These are phyloP conservation scores for Phyllosticta citrichinensis DNA, from an alignment of 2,329 filamentous ascomycete species.

Conservation along the genomic window DNA sequence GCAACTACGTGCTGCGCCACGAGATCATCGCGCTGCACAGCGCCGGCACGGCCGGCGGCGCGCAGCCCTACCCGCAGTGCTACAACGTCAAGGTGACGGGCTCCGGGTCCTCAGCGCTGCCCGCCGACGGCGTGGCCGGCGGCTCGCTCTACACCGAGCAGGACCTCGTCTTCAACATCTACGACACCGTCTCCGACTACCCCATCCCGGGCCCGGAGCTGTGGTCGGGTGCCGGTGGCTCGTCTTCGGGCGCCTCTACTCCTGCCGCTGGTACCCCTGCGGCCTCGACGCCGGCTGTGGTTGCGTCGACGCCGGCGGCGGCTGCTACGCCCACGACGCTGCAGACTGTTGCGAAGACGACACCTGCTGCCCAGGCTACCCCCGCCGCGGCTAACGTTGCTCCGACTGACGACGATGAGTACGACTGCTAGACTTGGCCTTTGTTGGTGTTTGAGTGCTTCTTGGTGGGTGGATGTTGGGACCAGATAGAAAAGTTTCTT, in stretches of 20 bases:
- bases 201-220: slow-evolving; percentile 8
- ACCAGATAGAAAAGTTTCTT: neutral
- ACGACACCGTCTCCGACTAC: slow-evolving; percentile 3
- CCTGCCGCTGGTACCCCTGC: neutral
- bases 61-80: slow-evolving; percentile 27
- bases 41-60: slow-evolving; percentile 21
- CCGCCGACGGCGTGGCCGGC: slow-evolving; percentile 19
- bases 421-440: neutral
- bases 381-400: neutral
- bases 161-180: slow-evolving; percentile 14
- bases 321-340: neutral
- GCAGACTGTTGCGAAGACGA: neutral
- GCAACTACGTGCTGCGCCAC: slow-evolving; percentile 27
- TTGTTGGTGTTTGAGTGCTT: too few species aligned
- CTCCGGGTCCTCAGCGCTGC: slow-evolving; percentile 17
- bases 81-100: slow-evolving; percentile 26
- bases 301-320: neutral
- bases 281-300: neutral
- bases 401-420: neutral
- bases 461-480: neutral
- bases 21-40: slow-evolving; percentile 25
- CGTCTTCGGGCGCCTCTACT: neutral
- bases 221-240: slow-evolving; percentile 1
- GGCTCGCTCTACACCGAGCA: slow-evolving; percentile 21
- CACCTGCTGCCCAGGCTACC: neutral